A percentile compares a stretch with the other conserved stretches of the same genome.
These are phyloP conservation scores for Litchi chinensis DNA, from an alignment of 345 rosid genomes.

Conservation along the genomic window DNA sequence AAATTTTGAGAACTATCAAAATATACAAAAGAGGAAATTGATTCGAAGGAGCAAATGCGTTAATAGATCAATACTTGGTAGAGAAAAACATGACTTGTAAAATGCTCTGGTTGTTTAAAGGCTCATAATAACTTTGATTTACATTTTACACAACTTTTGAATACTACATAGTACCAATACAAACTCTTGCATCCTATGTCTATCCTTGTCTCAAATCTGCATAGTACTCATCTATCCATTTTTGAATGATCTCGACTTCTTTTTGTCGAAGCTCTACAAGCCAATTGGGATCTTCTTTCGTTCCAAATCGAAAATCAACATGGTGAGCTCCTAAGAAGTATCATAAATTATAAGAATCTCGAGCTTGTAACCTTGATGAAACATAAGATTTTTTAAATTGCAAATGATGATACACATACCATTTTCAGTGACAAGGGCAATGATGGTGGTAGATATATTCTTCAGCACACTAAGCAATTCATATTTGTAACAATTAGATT, in stretches of 20 bases:
- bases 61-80: too few relatives aligned
- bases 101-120: too few relatives aligned
- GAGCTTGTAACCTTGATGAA: neutral
- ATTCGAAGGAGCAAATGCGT: too few relatives aligned
- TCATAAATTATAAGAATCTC: neutral
- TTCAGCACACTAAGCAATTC: slow-evolving; percentile 55
- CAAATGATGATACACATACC: slow-evolving; percentile 33
- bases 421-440: slow-evolving; percentile 65
- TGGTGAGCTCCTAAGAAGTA: slow-evolving; percentile 67
- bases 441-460: slow-evolving; percentile 63
- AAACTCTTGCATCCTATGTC: slow-evolving; percentile 14
- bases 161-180: too few relatives aligned
- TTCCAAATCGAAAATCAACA: slow-evolving; percentile 57
- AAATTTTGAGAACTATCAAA: too few relatives aligned
- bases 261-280: slow-evolving; percentile 56
- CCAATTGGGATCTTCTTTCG: slow-evolving; percentile 67
- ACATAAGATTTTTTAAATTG: neutral
- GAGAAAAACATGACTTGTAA: too few relatives aligned
- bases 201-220: slow-evolving; percentile 38
- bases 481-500: neutral
- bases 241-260: slow-evolving; percentile 58
- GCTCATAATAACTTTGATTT: too few relatives aligned
- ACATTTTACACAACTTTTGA: too few relatives aligned
- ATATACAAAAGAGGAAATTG: too few relatives aligned
- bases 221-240: slow-evolving; percentile 61